phyloP scores from a whole-genome alignment of 2,329 filamentous ascomycete genomes.

The Fusarium sublunatum region DNA sequence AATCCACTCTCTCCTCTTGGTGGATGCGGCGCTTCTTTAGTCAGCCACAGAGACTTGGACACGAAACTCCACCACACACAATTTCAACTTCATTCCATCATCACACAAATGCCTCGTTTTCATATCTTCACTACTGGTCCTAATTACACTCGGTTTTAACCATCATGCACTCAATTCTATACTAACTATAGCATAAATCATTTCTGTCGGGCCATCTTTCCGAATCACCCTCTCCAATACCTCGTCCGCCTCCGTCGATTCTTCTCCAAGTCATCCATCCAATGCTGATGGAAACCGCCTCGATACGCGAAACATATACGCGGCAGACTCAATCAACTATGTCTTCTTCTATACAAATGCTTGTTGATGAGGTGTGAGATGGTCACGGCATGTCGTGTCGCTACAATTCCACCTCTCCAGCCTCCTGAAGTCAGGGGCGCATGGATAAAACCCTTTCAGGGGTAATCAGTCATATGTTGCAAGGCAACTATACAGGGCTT shows the following conservation, averaged over 20 bases:
- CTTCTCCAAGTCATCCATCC: neutral
- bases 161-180: too few species aligned
- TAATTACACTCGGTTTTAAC: neutral
- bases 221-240: neutral
- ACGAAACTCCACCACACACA: constrained; percentile 23
- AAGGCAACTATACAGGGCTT: neutral
- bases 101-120: neutral
- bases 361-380: neutral
- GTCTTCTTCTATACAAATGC: neutral
- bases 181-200: too few species aligned
- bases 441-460: neutral
- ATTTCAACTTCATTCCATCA: constrained; percentile 37
- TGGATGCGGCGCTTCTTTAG: constrained; percentile 25
- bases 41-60: constrained; percentile 27
- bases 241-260: neutral
- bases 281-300: neutral
- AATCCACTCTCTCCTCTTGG: constrained; percentile 6
- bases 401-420: neutral
- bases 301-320: neutral
- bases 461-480: constrained; percentile 2
- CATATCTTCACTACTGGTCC: neutral
- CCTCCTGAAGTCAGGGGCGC: constrained; percentile 33
- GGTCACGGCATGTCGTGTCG: too few species aligned
- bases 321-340: too few species aligned
- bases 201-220: neutral